Evolutionary conservation across 139 green algal species (phyloP).

Genomic region (Trebouxia sp.): DNA sequence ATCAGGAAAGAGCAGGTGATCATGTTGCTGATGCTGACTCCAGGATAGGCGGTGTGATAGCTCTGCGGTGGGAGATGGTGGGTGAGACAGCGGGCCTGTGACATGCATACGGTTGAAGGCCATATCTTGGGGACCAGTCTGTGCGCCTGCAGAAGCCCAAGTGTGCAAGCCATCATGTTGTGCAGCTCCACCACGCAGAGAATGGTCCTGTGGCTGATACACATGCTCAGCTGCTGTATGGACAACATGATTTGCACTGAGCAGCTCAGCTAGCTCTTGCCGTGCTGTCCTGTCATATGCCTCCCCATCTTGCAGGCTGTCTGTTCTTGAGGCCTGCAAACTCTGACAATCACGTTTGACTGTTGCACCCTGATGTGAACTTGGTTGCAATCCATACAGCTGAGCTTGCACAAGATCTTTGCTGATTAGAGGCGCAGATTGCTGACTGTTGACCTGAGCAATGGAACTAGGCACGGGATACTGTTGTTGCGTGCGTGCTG

Average conservation of each 20-base stretch:
- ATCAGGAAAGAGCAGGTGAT: too few species aligned
- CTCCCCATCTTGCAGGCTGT: neutral
- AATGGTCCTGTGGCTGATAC: too few species aligned
- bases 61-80: neutral
- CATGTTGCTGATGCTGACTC: too few species aligned
- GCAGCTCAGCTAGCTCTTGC: neutral
- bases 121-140: neutral
- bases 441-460: neutral
- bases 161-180: too few species aligned
- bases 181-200: too few species aligned
- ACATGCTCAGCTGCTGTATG: neutral
- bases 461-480: neutral
- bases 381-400: too few species aligned
- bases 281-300: neutral
- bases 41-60: neutral
- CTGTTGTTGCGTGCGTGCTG: neutral
- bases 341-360: too few species aligned
- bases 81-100: neutral
- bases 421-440: neutral
- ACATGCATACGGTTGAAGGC: neutral
- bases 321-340: neutral
- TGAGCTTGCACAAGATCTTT: neutral
- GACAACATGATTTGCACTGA: neutral
- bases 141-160: neutral
- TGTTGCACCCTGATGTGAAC: too few species aligned